Base-by-base conservation (phyloP, 2,329 filamentous ascomycete genomes). In the Aspergillus tanneri region DNA sequence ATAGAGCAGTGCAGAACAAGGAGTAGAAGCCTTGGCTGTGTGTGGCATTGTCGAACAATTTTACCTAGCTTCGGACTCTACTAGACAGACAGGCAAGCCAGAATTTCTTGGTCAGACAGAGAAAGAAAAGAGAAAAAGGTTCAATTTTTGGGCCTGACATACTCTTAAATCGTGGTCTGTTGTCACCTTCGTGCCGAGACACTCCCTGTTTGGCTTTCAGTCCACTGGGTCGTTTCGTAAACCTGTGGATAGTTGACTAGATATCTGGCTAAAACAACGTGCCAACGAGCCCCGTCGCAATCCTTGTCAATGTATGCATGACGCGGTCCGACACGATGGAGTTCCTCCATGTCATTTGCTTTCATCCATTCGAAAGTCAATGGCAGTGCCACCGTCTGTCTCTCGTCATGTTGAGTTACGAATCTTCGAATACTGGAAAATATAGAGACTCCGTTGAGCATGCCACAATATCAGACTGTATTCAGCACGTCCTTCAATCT, bases 1-100 rank as follows among this genome's bases (percentile, higher is more conserved):
- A 82, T 84, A 84, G 80, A 81, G 76, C 80, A 84, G 79, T 81
- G 75, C 79, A 77, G 76, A 76, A 63, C 76, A 75, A 71, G 75
- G 74, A 72, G 68, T 77, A 71, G 67, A 67, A 59, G 62, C 63
- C 63, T 64, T 63, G 61, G 57, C 66, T 67, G 61, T 64, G n/a
- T n/a, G 60, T 62, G 64, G 58, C 56, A 56, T 54, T 62, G 58
- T 72, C 72, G 73, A 65, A 60, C 61, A 65, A 54, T 34, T 82
- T 79, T 81, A 82, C 80, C 81, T 87, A 87, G 84, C 82, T 82
- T 82, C 80, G 72, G 72, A 72, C 66, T 84, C 80, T 83, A 83
- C 88, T 87, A 85, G 84, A 86, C 81, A 85, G 84, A 85, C 81
- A 85, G 74, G 71, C 74, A 72, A 54, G n/a, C n/a, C n/a, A 65